Conservation (phyloP, 306 rosid genomes). For the Quercus engelmannii region DNA sequence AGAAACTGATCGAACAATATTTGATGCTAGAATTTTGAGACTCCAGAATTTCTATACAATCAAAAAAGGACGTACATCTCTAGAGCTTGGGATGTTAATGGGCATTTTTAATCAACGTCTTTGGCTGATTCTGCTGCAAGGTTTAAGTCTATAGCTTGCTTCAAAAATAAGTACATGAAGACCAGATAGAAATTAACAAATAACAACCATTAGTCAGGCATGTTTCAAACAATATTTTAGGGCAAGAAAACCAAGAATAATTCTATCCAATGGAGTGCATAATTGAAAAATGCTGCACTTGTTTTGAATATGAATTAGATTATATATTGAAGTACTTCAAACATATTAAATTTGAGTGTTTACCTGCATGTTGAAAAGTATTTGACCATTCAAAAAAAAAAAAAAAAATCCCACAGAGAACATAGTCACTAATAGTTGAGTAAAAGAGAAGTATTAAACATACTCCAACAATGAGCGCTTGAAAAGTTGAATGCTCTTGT, state of each 20-base stretch:
- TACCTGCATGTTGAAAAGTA: too few relatives aligned
- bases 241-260: neutral
- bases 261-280: neutral
- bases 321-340: too few relatives aligned
- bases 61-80: constrained; percentile 49
- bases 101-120: constrained; percentile 51
- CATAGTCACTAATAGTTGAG: neutral
- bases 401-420: neutral
- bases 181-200: neutral
- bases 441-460: constrained; percentile 37
- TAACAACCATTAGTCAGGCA: neutral
- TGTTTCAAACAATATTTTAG: neutral
- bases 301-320: too few relatives aligned
- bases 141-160: constrained; percentile 77
- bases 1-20: neutral
- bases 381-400: neutral
- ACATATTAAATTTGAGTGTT: too few relatives aligned
- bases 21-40: neutral
- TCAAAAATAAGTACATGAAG: neutral
- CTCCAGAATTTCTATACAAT: neutral
- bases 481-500: constrained; percentile 82
- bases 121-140: constrained; percentile 75
- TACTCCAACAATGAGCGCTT: constrained; percentile 97
- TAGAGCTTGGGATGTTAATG: constrained; percentile 64
- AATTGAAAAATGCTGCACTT: too few relatives aligned